Conservation (phyloP, 257 asterid species). For the Asclepias syriaca region DNA sequence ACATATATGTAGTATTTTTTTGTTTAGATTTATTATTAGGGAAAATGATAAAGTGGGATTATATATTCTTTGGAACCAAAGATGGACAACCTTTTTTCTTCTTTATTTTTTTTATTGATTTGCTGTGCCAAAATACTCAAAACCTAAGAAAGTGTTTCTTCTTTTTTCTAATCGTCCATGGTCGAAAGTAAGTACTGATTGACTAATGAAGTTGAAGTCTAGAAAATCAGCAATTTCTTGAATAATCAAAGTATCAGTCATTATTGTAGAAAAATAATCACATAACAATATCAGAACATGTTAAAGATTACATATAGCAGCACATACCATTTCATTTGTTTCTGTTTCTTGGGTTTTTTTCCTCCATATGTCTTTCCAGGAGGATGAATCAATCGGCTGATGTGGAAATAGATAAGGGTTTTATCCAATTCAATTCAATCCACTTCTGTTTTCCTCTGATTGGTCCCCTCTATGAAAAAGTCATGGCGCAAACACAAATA, state of each 20-base stretch:
- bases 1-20: neutral
- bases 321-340: neutral
- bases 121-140: neutral
- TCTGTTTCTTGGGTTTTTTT: neutral
- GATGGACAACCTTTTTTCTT: neutral
- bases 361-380: neutral
- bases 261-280: constrained; percentile 15
- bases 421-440: constrained; percentile 31
- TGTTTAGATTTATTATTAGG: neutral
- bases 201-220: neutral
- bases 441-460: neutral
- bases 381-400: constrained; percentile 35
- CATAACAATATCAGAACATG: constrained; percentile 15
- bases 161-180: neutral
- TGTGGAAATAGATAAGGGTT: constrained; percentile 53
- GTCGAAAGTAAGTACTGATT: constrained; percentile 2
- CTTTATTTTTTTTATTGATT: neutral
- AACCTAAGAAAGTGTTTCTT: neutral
- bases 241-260: neutral
- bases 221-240: neutral
- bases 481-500: constrained; percentile 9
- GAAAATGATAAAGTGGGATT: neutral
- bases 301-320: too few relatives aligned
- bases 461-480: constrained; percentile 16
- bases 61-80: neutral